These are phyloP conservation scores for Pseudogymnoascus sp. DNA, from an alignment of 2,329 filamentous ascomycete genomes.

Conservation along the genomic window DNA sequence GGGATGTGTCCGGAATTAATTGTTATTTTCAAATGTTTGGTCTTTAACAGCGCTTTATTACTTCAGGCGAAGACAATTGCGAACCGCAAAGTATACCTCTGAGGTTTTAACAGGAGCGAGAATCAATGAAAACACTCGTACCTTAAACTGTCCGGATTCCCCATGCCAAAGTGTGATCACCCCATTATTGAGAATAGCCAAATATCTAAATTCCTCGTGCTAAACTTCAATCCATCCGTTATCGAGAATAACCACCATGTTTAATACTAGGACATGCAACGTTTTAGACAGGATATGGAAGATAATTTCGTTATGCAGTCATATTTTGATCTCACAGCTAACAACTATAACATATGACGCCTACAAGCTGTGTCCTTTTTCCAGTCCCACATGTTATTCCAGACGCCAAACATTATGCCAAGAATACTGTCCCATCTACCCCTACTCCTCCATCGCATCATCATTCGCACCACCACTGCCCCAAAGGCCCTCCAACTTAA, in stretches of 20 bases:
- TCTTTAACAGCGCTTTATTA: slow-evolving; percentile 1
- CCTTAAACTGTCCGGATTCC: background rate
- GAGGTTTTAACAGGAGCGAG: slow-evolving; percentile 3
- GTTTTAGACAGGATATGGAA: background rate
- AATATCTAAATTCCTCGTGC: background rate
- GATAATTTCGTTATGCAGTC: slow-evolving; percentile 3
- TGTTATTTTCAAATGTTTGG: slow-evolving; percentile 10
- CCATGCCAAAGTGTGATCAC: background rate
- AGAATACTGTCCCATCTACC: slow-evolving; percentile 6
- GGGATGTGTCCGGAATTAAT: slow-evolving; percentile 8
- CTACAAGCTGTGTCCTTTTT: slow-evolving; percentile 8
- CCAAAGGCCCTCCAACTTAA: slow-evolving; percentile 90
- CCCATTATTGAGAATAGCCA: too few relatives aligned
- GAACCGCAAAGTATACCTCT: slow-evolving; percentile 4
- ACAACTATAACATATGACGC: slow-evolving; percentile 10
- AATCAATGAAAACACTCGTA: slow-evolving; percentile 9
- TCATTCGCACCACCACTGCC: slow-evolving; percentile 37
- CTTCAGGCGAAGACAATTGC: slow-evolving; percentile 4
- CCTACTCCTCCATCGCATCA: slow-evolving; percentile 27
- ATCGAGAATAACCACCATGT: background rate
- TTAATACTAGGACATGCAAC: background rate
- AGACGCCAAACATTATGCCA: slow-evolving; percentile 9
- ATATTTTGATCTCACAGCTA: slow-evolving; percentile 9
- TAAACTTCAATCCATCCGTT: background rate
- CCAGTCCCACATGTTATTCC: slow-evolving; percentile 9